phyloP scores from a whole-genome alignment of 2,329 filamentous ascomycete species.

The Fusarium setosum region DNA sequence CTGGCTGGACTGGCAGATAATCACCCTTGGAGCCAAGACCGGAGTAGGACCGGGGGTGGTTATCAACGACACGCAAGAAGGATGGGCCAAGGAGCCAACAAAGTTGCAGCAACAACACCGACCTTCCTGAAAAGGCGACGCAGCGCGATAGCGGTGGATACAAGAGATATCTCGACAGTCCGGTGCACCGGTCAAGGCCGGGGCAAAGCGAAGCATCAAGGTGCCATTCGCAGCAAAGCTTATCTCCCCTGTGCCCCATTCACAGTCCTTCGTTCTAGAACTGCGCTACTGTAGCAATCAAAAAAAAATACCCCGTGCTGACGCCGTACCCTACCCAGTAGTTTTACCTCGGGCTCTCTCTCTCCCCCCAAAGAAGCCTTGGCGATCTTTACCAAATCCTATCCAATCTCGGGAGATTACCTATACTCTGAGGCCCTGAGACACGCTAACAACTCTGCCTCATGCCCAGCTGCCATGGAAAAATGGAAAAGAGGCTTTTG shows the following conservation, averaged over 20 bases:
- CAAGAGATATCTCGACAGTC: background rate
- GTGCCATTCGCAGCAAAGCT: no score
- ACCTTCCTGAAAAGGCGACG: constrained; percentile 35
- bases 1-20: constrained; percentile 32
- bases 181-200: background rate
- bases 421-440: no score
- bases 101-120: background rate
- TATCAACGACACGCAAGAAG: constrained; percentile 1
- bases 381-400: constrained; percentile 8
- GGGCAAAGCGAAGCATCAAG: background rate
- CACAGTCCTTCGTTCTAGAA: background rate
- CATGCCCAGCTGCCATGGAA: no score
- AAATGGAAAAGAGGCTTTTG: no score
- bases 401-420: background rate
- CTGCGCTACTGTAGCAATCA: background rate
- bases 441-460: no score
- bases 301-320: no score
- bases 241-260: background rate
- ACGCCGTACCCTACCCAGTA: no score
- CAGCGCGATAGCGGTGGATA: constrained; percentile 31
- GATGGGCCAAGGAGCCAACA: background rate
- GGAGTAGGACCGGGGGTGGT: constrained; percentile 28
- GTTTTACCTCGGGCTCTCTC: background rate
- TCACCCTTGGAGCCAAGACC: constrained; percentile 26
- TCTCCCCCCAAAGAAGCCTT: background rate